Base-by-base conservation (phyloP, 306 rosid genomes). In the Boehmeria nivea region DNA sequence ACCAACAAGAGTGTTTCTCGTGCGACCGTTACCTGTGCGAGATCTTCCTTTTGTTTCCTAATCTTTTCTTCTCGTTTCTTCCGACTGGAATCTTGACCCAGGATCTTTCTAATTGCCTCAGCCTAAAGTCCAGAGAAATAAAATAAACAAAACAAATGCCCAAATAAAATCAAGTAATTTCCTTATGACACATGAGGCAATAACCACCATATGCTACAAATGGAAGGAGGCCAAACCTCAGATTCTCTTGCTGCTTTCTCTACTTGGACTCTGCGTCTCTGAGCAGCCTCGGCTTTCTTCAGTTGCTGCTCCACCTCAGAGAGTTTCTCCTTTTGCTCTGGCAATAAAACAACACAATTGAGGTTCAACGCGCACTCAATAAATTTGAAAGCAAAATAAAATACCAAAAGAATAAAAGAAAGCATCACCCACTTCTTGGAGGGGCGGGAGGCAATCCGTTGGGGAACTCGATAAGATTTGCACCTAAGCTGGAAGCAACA, bases 201-300 rank as follows among this genome's bases (percentile, higher is more conserved):
- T 31, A 31, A 10, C 5, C 36, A 31, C n/a, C n/a, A n/a, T n/a
- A 10, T 31, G 36, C 36, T 31, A 31, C 36, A 31, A 31, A 31
- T 31, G 36, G 36, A 34, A 48, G 59, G 36, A 31, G 40, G 59
- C 44, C 66, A 62, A 65, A 93, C 99, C 99, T 83, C 94, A 8
- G 94, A 78, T 63, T 93, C 99, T 72, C 83, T 70, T 48, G 87
- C 87, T 62, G 95, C 96, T 62, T 93, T 91, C 86, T 93, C 94
- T 31, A 81, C 82, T 60, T 93, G 96, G 84, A 87, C 65, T 70
- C 76, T 73, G 8, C 99, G 89, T 71, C 85, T 83, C 67, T 87
- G 94, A 46, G 96, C 95, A 61, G 94, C 95, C 85, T 93, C 99
- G 7, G 89, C 83, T 84, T 93, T 93, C 95, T 85, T 87, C 52